These are phyloP conservation scores for Lodderomyces margitis DNA, from an alignment of 1,139 yeast genomes.

Conservation along the genomic window DNA sequence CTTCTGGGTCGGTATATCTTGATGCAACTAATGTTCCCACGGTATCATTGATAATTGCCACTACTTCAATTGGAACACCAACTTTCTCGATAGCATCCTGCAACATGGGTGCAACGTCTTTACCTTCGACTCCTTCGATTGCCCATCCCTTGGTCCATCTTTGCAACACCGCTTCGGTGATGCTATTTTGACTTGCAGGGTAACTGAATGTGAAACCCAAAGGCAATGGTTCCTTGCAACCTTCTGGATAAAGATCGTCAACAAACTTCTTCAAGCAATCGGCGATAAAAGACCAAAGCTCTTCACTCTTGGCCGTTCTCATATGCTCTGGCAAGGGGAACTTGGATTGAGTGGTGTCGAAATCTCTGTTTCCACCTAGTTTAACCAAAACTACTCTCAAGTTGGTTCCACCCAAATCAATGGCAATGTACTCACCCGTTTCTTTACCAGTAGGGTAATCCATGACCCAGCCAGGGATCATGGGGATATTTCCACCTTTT, in stretches of 20 bases:
- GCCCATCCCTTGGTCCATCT: constrained; percentile 99
- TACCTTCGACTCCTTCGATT: constrained; percentile 89
- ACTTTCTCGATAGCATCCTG: constrained; percentile 66
- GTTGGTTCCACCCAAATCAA: constrained; percentile 95
- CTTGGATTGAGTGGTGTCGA: constrained; percentile 81
- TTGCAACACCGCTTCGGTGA: constrained; percentile 84
- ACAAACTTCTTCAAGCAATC: constrained; percentile 66
- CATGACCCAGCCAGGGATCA: constrained; percentile 97
- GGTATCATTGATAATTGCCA: constrained; percentile 94
- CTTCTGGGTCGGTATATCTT: constrained; percentile 81
- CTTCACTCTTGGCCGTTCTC: constrained; percentile 77
- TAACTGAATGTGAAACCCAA: constrained; percentile 95
- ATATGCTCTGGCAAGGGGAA: constrained; percentile 69
- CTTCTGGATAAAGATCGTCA: constrained; percentile 62
- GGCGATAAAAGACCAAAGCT: constrained; percentile 85
- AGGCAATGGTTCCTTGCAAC: constrained; percentile 54
- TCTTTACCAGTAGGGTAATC: constrained; percentile 92
- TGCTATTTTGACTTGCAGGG: constrained; percentile 83
- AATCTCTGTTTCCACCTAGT: constrained; percentile 73
- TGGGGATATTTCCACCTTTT: constrained; percentile 83
- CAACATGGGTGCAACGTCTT: constrained; percentile 90
- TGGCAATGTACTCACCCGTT: constrained; percentile 84
- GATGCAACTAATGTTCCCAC: constrained; percentile 98
- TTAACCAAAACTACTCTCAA: constrained; percentile 84
- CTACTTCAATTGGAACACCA: constrained; percentile 77